Evolutionary conservation across 257 asterid species (phyloP).

Genomic region (Nicotiana tabacum): DNA sequence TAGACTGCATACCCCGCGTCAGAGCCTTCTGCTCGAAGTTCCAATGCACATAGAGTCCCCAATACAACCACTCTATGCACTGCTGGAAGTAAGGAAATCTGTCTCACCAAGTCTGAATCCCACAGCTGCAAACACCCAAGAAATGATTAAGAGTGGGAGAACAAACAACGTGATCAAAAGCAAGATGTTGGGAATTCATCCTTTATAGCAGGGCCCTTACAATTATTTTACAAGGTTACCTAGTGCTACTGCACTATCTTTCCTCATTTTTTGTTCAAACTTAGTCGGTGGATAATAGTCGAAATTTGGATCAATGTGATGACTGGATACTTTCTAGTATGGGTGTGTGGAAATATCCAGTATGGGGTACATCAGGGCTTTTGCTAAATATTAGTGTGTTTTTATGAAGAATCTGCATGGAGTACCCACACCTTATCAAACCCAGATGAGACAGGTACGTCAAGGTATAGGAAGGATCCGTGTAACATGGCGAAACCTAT

Average conservation of each 20-base stretch:
- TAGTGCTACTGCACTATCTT: neutral
- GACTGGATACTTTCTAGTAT: neutral
- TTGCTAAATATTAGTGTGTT: neutral
- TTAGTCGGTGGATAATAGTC: neutral
- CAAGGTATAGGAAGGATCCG: neutral
- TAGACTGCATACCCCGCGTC: slow-evolving; percentile 59
- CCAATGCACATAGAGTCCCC: slow-evolving; percentile 90
- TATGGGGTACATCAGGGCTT: neutral
- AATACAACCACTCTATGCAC: slow-evolving; percentile 68
- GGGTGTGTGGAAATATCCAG: neutral
- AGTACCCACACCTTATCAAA: neutral
- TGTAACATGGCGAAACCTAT: neutral
- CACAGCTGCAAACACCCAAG: slow-evolving; percentile 50
- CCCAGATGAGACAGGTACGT: no score
- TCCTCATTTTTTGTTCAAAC: neutral
- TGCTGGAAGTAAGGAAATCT: slow-evolving; percentile 66
- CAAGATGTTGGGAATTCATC: neutral
- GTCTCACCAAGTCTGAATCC: slow-evolving; percentile 55
- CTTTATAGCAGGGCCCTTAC: neutral
- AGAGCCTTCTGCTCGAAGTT: slow-evolving; percentile 70
- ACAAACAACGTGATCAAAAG: slow-evolving; percentile 5
- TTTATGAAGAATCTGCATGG: neutral
- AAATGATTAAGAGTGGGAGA: neutral
- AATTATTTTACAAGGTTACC: neutral
- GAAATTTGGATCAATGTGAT: neutral